Evolutionary conservation across 352 stramenopile species (phyloP).

Genomic region (Phytophthora hybrid): DNA sequence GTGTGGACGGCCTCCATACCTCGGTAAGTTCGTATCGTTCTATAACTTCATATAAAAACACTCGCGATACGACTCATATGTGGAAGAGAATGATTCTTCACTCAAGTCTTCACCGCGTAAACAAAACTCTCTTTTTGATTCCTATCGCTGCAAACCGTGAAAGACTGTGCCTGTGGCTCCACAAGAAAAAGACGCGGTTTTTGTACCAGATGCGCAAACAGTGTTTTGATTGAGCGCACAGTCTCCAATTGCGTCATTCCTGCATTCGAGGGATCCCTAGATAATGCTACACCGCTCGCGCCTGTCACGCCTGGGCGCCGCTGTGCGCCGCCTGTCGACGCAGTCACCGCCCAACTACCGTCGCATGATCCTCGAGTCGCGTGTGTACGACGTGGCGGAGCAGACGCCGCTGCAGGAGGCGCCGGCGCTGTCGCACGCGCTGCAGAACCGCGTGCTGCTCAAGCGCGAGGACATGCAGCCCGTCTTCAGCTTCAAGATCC

Average conservation of each 20-base stretch:
- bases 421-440: constrained; percentile 66
- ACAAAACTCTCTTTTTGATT: too few relatives aligned
- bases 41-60: too few relatives aligned
- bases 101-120: too few relatives aligned
- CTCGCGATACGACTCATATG: too few relatives aligned
- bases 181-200: constrained; percentile 34
- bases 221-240: background rate
- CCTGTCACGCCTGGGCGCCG: constrained; percentile 10
- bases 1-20: constrained; percentile 47
- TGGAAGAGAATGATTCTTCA: too few relatives aligned
- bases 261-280: background rate
- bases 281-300: constrained; percentile 32
- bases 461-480: constrained; percentile 98
- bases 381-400: constrained; percentile 88
- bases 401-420: constrained; percentile 85
- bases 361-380: constrained; percentile 87
- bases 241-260: constrained; percentile 12
- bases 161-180: background rate
- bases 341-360: constrained; percentile 67
- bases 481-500: constrained; percentile 99
- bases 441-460: constrained; percentile 88
- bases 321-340: constrained; percentile 32
- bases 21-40: background rate
- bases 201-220: constrained; percentile 36
- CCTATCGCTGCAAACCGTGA: too few relatives aligned